phyloP scores from a whole-genome alignment of 2,329 filamentous ascomycete genomes.

The Coniochaeta hoffmannii region DNA sequence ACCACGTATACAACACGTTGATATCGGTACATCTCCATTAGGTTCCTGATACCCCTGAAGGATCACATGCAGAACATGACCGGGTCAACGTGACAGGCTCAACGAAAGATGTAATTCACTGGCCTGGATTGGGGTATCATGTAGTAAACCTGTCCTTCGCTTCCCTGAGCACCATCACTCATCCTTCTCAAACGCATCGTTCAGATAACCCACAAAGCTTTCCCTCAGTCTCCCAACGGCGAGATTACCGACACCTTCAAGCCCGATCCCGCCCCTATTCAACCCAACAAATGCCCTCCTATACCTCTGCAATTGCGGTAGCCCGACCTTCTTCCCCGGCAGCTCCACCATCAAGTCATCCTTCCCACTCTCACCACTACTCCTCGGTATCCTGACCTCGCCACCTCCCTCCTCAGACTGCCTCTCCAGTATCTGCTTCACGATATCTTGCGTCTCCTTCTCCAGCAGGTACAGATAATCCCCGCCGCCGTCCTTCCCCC shows the following conservation, averaged over 20 bases:
- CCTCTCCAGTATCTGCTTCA: conserved; percentile 61
- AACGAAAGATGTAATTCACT: no score
- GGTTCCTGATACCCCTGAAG: no score
- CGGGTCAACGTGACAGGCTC: no score
- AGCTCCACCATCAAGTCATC: conserved; percentile 55
- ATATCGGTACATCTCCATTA: no score
- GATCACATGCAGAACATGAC: no score
- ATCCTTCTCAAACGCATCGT: conserved; percentile 56
- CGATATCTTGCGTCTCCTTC: conserved; percentile 68
- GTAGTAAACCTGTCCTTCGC: not conserved
- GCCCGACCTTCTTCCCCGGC: conserved; percentile 56
- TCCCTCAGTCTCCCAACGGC: conserved; percentile 48
- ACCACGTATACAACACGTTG: no score
- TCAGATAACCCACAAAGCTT: conserved; percentile 60
- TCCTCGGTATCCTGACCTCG: conserved; percentile 42
- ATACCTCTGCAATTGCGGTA: conserved; percentile 71
- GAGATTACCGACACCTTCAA: conserved; percentile 47
- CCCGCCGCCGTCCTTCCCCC: conserved; percentile 53
- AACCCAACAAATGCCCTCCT: conserved; percentile 70
- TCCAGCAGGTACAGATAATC: conserved; percentile 79
- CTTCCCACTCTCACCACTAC: conserved; percentile 19
- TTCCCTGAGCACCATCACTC: conserved; percentile 20
- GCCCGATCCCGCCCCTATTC: conserved; percentile 62
- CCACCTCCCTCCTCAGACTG: conserved; percentile 60
- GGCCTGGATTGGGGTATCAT: not conserved